These are phyloP conservation scores for Pythium dissimile DNA, from an alignment of 352 stramenopile genomes.

Conservation along the genomic window DNA sequence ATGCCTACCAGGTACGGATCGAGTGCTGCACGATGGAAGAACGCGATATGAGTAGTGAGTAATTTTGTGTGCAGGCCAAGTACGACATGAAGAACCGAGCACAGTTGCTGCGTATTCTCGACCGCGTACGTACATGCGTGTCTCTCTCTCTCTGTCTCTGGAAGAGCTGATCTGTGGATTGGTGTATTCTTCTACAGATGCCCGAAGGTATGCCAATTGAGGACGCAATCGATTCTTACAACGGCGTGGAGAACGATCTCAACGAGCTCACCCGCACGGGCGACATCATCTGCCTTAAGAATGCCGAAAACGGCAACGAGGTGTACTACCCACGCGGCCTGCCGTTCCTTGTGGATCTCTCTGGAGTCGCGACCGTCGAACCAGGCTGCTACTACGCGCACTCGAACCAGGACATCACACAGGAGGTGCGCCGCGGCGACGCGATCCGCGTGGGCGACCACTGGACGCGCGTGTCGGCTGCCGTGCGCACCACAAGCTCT, in stretches of 20 bases:
- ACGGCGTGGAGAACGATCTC: constrained; percentile 72
- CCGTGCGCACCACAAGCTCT: constrained; percentile 69
- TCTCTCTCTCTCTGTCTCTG: not conserved
- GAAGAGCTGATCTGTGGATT: not conserved
- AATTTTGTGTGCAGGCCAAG: constrained; percentile 52
- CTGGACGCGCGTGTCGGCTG: constrained; percentile 78
- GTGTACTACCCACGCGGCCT: constrained; percentile 73
- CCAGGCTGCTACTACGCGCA: constrained; percentile 65
- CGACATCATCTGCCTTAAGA: constrained; percentile 85
- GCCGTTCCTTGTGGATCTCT: constrained; percentile 73
- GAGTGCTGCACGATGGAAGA: not conserved
- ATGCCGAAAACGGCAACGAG: constrained; percentile 67
- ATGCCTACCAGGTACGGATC: constrained; percentile 65
- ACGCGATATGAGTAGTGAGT: not conserved
- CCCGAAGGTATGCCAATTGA: constrained; percentile 79
- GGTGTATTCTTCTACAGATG: constrained; percentile 34
- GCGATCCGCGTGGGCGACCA: constrained; percentile 72
- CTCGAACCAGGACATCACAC: constrained; percentile 58
- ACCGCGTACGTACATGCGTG: constrained; percentile 39
- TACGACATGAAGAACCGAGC: constrained; percentile 86
- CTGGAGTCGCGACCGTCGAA: constrained; percentile 67
- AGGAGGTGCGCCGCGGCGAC: constrained; percentile 72
- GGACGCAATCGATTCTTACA: constrained; percentile 83
- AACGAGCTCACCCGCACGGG: constrained; percentile 67
- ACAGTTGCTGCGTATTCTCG: constrained; percentile 75